phyloP scores from a whole-genome alignment of 352 stramenopile species.

The Globisporangium paddicum region DNA sequence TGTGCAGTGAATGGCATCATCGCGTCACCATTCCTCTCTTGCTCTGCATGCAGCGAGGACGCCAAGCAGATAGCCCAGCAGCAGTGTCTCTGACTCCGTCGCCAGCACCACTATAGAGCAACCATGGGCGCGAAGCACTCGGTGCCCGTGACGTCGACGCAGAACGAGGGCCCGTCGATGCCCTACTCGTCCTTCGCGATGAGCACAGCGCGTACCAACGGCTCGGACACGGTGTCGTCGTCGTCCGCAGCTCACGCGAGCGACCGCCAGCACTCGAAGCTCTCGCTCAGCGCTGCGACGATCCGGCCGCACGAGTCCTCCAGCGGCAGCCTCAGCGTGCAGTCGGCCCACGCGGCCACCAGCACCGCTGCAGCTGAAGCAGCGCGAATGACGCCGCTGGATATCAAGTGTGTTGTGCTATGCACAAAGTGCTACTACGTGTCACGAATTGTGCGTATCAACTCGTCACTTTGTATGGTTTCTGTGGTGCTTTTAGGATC shows the following conservation, averaged over 20 bases:
- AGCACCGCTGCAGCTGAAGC: background rate
- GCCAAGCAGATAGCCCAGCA: background rate
- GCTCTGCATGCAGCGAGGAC: background rate
- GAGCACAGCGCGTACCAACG: background rate
- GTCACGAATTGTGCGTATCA: background rate
- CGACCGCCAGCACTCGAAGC: slow-evolving; percentile 13
- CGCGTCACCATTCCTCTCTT: background rate
- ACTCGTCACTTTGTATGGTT: too few relatives aligned
- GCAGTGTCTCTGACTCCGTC: background rate
- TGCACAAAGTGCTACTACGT: background rate
- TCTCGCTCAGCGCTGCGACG: slow-evolving; percentile 31
- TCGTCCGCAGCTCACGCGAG: background rate
- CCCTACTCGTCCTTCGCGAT: slow-evolving; percentile 12
- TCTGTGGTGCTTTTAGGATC: too few relatives aligned
- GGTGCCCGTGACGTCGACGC: slow-evolving; percentile 36
- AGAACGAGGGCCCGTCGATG: slow-evolving; percentile 9
- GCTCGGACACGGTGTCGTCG: background rate
- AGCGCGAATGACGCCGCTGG: slow-evolving; percentile 34
- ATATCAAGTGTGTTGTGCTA: slow-evolving; percentile 49
- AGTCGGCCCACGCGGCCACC: background rate
- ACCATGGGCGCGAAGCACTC: slow-evolving; percentile 68
- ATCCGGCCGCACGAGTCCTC: slow-evolving; percentile 44
- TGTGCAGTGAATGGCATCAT: background rate
- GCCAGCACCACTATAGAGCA: background rate
- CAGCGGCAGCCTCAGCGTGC: background rate